These are phyloP conservation scores for Withania somnifera DNA, from an alignment of 305 asterid genomes.

Conservation along the genomic window DNA sequence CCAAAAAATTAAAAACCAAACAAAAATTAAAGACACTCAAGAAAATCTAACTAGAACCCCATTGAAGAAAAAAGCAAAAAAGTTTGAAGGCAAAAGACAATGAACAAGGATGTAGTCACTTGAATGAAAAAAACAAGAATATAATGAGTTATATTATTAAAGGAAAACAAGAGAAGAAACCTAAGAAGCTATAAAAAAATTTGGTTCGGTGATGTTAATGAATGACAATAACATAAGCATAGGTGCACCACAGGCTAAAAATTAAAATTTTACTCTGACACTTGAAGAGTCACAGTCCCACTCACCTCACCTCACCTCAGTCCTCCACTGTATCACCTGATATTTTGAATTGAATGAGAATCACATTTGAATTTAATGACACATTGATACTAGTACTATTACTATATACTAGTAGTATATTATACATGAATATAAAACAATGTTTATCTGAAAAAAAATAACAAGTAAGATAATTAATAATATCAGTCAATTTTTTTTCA, in stretches of 20 bases:
- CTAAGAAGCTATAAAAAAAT: neutral
- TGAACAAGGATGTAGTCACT: neutral
- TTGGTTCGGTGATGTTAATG: conserved; percentile 1
- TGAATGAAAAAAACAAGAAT: conserved; percentile 9
- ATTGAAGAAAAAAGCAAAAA: neutral
- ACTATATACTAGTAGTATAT: no score
- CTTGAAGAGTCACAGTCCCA: neutral
- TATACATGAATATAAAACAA: neutral
- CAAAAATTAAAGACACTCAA: no score
- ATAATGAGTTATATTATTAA: conserved; percentile 4
- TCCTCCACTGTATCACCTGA: no score
- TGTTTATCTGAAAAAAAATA: neutral
- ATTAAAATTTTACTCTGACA: neutral
- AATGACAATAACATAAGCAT: conserved; percentile 2
- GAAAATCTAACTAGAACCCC: neutral
- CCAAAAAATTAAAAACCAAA: no score
- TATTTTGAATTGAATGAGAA: neutral
- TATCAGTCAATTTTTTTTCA: no score
- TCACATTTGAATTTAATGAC: conserved; percentile 10
- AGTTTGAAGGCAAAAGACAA: neutral
- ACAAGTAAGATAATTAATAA: neutral
- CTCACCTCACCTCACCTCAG: neutral
- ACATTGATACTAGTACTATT: no score
- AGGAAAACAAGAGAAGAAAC: conserved; percentile 18
- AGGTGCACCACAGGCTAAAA: neutral